phyloP scores from a whole-genome alignment of 2,329 filamentous ascomycete genomes.

The Aspergillus floridensis region DNA sequence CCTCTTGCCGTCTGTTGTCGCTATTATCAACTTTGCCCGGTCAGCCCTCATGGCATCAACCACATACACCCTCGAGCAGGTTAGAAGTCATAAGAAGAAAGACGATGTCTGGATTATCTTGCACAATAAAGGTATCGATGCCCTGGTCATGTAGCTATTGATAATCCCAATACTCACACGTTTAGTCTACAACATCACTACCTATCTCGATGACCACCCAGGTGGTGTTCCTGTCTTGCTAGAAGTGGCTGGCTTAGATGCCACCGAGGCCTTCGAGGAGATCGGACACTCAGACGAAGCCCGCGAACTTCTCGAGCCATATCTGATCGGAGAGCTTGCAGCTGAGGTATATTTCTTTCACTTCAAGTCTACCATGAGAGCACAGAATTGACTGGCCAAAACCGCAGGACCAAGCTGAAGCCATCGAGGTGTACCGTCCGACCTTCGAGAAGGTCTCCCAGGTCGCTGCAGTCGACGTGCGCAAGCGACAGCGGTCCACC shows the following conservation, averaged over 20 bases:
- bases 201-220: slow-evolving; percentile 59
- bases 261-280: slow-evolving; percentile 42
- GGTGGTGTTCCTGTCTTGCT: slow-evolving; percentile 40
- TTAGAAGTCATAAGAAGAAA: slow-evolving; percentile 49
- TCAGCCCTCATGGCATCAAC: too few relatives aligned
- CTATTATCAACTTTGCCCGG: too few relatives aligned
- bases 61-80: slow-evolving; percentile 22
- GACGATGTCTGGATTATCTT: slow-evolving; percentile 56
- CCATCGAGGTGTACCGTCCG: slow-evolving; percentile 20
- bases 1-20: too few relatives aligned
- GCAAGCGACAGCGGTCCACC: slow-evolving; percentile 9
- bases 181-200: slow-evolving; percentile 46
- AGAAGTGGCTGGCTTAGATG: slow-evolving; percentile 42
- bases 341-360: slow-evolving; percentile 11
- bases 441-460: slow-evolving; percentile 22
- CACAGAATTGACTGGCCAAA: too few relatives aligned
- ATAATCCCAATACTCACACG: too few relatives aligned
- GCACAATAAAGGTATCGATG: slow-evolving; percentile 49
- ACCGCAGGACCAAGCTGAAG: slow-evolving; percentile 18
- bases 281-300: slow-evolving; percentile 47
- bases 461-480: slow-evolving; percentile 16
- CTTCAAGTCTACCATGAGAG: too few relatives aligned
- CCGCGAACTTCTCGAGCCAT: slow-evolving; percentile 36
- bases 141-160: neutral
- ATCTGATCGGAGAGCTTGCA: slow-evolving; percentile 32